Percentiles rank a stretch among this genome's conserved stretches.
These are phyloP conservation scores for Geotrichum fermentans DNA, from an alignment of 1,139 yeast species.

Conservation along the genomic window DNA sequence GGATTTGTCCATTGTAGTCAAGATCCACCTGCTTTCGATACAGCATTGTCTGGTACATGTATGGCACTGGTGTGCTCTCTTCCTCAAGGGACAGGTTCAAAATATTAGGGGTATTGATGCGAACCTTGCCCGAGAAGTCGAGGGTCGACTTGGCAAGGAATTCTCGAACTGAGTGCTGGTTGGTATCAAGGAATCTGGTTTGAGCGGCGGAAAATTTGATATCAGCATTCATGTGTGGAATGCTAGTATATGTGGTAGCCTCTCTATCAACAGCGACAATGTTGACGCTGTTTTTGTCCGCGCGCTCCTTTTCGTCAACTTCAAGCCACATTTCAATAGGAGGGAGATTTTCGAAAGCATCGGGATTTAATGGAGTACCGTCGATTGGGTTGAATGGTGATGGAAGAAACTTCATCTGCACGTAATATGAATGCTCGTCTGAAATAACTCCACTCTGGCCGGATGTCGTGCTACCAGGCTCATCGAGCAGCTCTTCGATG, in stretches of 20 bases:
- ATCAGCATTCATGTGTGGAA: slow-evolving; percentile 44
- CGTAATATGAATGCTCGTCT: slow-evolving; percentile 41
- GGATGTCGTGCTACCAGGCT: slow-evolving; percentile 24
- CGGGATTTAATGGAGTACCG: neutral
- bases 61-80: slow-evolving; percentile 33
- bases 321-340: slow-evolving; percentile 55
- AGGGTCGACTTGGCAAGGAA: slow-evolving; percentile 43
- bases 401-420: slow-evolving; percentile 51
- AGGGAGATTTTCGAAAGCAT: slow-evolving; percentile 39
- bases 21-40: slow-evolving; percentile 47
- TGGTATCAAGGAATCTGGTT: slow-evolving; percentile 37
- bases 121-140: slow-evolving; percentile 41
- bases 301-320: slow-evolving; percentile 40
- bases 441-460: slow-evolving; percentile 20
- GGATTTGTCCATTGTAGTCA: slow-evolving; percentile 36
- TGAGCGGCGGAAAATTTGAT: slow-evolving; percentile 44
- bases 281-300: slow-evolving; percentile 43
- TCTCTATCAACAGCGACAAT: slow-evolving; percentile 50
- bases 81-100: slow-evolving; percentile 35
- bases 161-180: slow-evolving; percentile 30
- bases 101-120: slow-evolving; percentile 40
- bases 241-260: slow-evolving; percentile 41
- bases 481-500: slow-evolving; percentile 13
- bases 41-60: slow-evolving; percentile 43
- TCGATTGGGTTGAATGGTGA: slow-evolving; percentile 36